A percentile compares a stretch with the other conserved stretches of the same genome.
These are phyloP conservation scores for Trichoderma virens DNA, from an alignment of 495 filamentous ascomycete species.

Conservation along the genomic window DNA sequence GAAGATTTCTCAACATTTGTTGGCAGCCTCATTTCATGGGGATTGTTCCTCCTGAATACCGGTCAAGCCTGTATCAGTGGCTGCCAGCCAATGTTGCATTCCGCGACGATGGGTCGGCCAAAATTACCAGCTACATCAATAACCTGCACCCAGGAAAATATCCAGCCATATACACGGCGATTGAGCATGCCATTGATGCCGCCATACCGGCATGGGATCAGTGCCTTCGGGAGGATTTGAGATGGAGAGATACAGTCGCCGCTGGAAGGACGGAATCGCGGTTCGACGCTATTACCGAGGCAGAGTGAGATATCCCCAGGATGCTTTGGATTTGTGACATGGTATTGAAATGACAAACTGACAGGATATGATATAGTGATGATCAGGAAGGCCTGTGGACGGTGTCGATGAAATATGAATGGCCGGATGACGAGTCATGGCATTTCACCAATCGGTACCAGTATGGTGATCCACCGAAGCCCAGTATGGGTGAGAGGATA, in stretches of 20 bases:
- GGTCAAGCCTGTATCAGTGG: conserved; percentile 51
- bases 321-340: not conserved
- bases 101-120: conserved; percentile 41
- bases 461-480: not conserved
- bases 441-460: too few species aligned
- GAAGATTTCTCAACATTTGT: not conserved
- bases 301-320: not conserved
- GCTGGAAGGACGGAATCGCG: conserved; percentile 11
- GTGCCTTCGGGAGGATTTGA: conserved; percentile 21
- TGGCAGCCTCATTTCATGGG: not conserved
- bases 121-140: conserved; percentile 65
- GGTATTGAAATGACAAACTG: not conserved
- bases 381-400: not conserved
- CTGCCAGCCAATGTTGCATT: conserved; percentile 51
- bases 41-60: conserved; percentile 19
- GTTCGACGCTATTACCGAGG: not conserved
- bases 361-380: not conserved
- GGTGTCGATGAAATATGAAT: not conserved
- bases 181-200: conserved; percentile 45
- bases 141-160: conserved; percentile 50
- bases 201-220: conserved; percentile 50
- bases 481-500: not conserved
- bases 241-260: conserved; percentile 21
- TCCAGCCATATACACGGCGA: conserved; percentile 38
- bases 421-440: not conserved